A percentile compares a stretch with the other conserved stretches of the same genome.
phyloP scores from a whole-genome alignment of 306 rosid species.

The Corylus americana region DNA sequence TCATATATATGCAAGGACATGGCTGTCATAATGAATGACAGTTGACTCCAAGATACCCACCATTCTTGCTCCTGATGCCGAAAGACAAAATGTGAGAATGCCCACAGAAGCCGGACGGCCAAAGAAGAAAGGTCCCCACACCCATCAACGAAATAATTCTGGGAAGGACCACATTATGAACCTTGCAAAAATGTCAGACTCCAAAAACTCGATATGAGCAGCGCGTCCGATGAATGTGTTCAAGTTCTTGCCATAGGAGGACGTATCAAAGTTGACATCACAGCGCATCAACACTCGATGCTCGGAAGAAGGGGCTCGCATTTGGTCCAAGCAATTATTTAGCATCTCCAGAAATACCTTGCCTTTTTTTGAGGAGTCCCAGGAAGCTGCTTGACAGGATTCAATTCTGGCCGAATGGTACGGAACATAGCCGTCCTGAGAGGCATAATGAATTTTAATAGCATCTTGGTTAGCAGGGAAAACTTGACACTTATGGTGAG shows the following conservation, averaged over 20 bases:
- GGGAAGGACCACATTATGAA: constrained; percentile 96
- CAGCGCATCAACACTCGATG: constrained; percentile 83
- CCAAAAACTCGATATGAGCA: constrained; percentile 90
- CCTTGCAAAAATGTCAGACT: constrained; percentile 73
- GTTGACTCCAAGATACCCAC: neutral
- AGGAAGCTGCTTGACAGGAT: constrained; percentile 79
- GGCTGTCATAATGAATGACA: neutral
- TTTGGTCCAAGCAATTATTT: constrained; percentile 83
- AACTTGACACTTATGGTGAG: neutral
- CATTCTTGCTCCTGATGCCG: constrained; percentile 9
- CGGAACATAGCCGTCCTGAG: constrained; percentile 93
- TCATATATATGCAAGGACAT: constrained; percentile 2
- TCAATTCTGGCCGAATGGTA: constrained; percentile 96
- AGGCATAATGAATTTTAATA: constrained; percentile 21
- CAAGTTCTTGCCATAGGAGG: constrained; percentile 85
- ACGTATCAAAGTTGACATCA: constrained; percentile 80
- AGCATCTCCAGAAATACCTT: constrained; percentile 77
- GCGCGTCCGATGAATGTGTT: constrained; percentile 83
- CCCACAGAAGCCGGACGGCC: constrained; percentile 18
- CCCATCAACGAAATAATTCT: constrained; percentile 57
- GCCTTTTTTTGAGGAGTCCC: constrained; percentile 70
- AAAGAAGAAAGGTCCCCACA: constrained; percentile 12
- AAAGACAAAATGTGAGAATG: neutral
- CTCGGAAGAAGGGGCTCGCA: constrained; percentile 54
- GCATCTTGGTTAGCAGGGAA: constrained; percentile 1